These are phyloP conservation scores for Nematodospora valgi DNA, from an alignment of 805 yeast genomes.

Conservation along the genomic window DNA sequence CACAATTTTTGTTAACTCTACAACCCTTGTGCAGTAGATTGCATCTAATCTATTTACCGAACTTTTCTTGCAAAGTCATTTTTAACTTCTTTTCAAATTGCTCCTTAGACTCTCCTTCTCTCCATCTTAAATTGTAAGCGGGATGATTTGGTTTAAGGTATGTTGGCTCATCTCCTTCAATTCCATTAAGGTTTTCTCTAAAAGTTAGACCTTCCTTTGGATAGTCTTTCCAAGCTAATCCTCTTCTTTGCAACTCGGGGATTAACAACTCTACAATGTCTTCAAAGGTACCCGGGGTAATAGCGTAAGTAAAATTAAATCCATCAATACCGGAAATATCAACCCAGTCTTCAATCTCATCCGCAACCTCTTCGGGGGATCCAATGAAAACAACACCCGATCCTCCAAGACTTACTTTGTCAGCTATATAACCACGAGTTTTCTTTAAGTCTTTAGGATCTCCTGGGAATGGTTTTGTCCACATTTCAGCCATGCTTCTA, in stretches of 20 bases:
- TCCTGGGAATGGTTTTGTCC: conserved; percentile 31
- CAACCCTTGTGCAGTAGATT: neutral
- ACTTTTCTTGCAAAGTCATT: conserved; percentile 1
- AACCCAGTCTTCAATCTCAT: conserved; percentile 36
- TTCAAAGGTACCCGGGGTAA: conserved; percentile 32
- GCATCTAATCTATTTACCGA: conserved; percentile 1
- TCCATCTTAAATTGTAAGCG: conserved; percentile 22
- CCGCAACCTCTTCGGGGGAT: conserved; percentile 35
- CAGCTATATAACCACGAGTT: conserved; percentile 23
- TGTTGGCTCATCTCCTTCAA: conserved; percentile 18
- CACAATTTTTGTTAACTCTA: no score
- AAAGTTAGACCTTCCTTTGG: conserved; percentile 30
- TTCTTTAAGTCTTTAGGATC: conserved; percentile 17
- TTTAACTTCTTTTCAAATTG: conserved; percentile 19
- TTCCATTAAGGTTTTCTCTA: conserved; percentile 35
- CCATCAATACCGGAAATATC: conserved; percentile 41
- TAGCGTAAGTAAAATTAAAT: conserved; percentile 37
- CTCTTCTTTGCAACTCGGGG: conserved; percentile 35
- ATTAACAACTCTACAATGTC: conserved; percentile 35
- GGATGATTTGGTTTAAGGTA: conserved; percentile 16
- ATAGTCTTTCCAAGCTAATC: conserved; percentile 35
- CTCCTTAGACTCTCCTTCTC: conserved; percentile 22
- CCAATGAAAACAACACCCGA: conserved; percentile 35
- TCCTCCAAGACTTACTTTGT: conserved; percentile 24
- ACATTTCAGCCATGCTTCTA: conserved; percentile 26